Percentiles rank a stretch among this genome's conserved stretches.
Conservation (phyloP, 129 eudicot genomes). For the Kitagawia praeruptora region DNA sequence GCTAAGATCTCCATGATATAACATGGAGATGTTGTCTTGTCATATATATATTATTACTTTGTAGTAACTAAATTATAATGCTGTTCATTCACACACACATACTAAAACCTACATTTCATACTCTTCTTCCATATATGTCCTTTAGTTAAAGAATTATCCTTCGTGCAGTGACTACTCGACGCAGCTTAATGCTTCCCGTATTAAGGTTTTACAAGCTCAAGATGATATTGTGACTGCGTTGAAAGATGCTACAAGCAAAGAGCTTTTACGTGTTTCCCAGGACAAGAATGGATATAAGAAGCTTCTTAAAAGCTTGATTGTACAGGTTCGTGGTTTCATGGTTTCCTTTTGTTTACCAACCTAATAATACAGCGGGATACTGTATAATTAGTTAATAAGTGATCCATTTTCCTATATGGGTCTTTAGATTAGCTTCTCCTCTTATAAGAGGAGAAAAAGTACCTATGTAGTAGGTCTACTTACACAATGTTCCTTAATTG, state of each 20-base stretch:
- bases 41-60: background rate
- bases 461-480: too few species aligned
- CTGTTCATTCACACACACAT: background rate
- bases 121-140: background rate
- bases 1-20: too few species aligned
- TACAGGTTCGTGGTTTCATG: conserved; percentile 33
- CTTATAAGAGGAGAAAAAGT: too few species aligned
- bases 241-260: conserved; percentile 53
- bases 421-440: too few species aligned
- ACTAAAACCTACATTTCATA: background rate
- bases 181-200: conserved; percentile 61
- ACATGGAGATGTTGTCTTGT: background rate
- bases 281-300: conserved; percentile 46
- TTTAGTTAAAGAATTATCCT: background rate
- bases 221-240: conserved; percentile 48
- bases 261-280: conserved; percentile 40
- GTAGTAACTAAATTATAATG: background rate
- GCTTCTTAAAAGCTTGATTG: conserved; percentile 45
- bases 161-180: conserved; percentile 59
- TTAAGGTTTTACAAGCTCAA: conserved; percentile 69
- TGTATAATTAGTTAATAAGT: too few species aligned
- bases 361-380: background rate
- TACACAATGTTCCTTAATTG: background rate
- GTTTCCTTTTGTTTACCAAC: background rate
- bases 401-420: too few species aligned